These are phyloP conservation scores for Penicillium riverlandense DNA, from an alignment of 495 filamentous ascomycete species.

Conservation along the genomic window DNA sequence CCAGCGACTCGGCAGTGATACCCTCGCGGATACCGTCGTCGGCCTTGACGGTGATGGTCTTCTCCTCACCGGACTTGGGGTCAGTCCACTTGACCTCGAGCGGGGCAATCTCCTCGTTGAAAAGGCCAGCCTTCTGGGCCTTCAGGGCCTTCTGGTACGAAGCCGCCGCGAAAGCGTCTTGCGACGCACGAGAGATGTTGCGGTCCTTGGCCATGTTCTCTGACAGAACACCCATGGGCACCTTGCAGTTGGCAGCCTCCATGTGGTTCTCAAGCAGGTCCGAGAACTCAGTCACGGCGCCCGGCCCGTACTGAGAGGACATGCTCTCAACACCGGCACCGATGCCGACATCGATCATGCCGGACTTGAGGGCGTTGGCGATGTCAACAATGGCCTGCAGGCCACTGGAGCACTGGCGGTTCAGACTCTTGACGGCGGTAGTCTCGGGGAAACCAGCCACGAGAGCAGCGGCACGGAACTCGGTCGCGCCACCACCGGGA, in stretches of 20 bases:
- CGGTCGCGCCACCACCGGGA: conserved; percentile 90
- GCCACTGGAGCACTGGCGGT: conserved; percentile 86
- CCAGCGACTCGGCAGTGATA: conserved; percentile 77
- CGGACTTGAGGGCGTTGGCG: conserved; percentile 77
- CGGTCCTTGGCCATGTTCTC: conserved; percentile 91
- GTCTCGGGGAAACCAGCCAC: conserved; percentile 86
- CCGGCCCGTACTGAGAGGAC: conserved; percentile 84
- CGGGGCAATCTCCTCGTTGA: conserved; percentile 88
- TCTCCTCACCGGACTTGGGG: conserved; percentile 83
- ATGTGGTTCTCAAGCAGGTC: conserved; percentile 79
- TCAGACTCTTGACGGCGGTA: conserved; percentile 75
- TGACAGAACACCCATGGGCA: conserved; percentile 91
- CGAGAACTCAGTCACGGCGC: conserved; percentile 89
- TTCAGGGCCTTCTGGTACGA: conserved; percentile 84
- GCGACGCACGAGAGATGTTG: conserved; percentile 59
- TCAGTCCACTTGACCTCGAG: conserved; percentile 77
- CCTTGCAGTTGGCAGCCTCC: conserved; percentile 91
- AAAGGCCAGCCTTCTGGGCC: conserved; percentile 83
- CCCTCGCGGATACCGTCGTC: conserved; percentile 86
- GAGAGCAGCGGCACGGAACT: conserved; percentile 88
- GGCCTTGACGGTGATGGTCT: conserved; percentile 71
- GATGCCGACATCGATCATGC: conserved; percentile 93
- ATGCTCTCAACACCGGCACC: conserved; percentile 98
- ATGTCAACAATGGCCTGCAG: conserved; percentile 88
- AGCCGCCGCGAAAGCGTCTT: conserved; percentile 83